These are phyloP conservation scores for Zygoascus sp. DNA, from an alignment of 1,139 yeast species.

Conservation along the genomic window DNA sequence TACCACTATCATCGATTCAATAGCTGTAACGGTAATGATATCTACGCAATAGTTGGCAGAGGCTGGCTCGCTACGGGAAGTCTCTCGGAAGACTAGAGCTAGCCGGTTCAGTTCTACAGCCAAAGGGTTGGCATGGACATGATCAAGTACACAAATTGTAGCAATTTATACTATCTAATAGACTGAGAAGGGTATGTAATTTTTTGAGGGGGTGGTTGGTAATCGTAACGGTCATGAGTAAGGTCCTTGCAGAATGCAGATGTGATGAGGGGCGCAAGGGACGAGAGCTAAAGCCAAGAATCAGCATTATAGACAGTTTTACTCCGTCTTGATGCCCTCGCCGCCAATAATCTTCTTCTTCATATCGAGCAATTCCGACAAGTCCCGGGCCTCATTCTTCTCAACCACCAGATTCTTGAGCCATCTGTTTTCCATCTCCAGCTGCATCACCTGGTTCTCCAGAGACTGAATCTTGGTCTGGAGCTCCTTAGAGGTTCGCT, in stretches of 20 bases:
- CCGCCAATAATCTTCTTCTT: slow-evolving; percentile 20
- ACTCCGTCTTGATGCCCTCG: slow-evolving; percentile 16
- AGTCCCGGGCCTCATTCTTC: slow-evolving; percentile 42
- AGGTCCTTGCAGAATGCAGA: not conserved
- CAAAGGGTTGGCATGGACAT: too few relatives aligned
- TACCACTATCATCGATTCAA: too few relatives aligned
- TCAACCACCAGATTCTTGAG: slow-evolving; percentile 72
- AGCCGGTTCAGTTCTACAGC: too few relatives aligned
- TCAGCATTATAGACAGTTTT: too few relatives aligned
- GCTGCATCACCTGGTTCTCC: slow-evolving; percentile 59
- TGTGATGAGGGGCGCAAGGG: not conserved
- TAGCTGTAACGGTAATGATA: too few relatives aligned
- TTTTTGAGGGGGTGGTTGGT: not conserved
- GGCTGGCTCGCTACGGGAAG: too few relatives aligned
- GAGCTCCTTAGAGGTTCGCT: slow-evolving; percentile 56
- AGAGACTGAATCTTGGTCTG: slow-evolving; percentile 56
- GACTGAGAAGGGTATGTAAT: not conserved
- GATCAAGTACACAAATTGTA: too few relatives aligned
- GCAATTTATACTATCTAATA: too few relatives aligned
- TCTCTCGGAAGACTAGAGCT: too few relatives aligned
- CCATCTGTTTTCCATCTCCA: slow-evolving; percentile 82
- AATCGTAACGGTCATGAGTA: not conserved
- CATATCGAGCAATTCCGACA: slow-evolving; percentile 29
- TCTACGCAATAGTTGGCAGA: too few relatives aligned
- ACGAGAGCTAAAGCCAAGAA: not conserved